phyloP scores from a whole-genome alignment of 495 filamentous ascomycete species.

The Podospora pseudocomata region DNA sequence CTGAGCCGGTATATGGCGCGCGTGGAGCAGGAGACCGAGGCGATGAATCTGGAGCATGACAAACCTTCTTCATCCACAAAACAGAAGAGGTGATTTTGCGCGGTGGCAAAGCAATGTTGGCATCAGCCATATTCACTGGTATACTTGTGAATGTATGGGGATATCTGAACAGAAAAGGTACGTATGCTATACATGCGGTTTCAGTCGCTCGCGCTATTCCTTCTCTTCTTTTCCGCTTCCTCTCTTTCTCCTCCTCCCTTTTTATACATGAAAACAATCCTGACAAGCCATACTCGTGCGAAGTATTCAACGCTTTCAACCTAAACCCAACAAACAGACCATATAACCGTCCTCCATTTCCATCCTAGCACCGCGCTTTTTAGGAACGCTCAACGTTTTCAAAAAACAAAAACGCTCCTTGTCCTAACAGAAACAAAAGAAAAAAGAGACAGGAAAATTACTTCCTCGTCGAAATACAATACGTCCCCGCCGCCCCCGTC shows the following conservation, averaged over 20 bases:
- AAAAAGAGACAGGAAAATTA: slow-evolving; percentile 11
- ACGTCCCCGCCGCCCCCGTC: slow-evolving; percentile 78
- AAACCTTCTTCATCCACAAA: slow-evolving; percentile 14
- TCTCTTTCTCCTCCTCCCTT: neutral
- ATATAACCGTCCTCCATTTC: neutral
- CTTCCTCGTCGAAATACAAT: slow-evolving; percentile 86
- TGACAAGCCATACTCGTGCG: neutral
- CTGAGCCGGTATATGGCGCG: slow-evolving; percentile 87
- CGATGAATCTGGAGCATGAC: slow-evolving; percentile 67
- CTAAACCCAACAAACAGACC: neutral
- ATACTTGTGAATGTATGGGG: neutral
- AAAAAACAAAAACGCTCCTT: neutral
- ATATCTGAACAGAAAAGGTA: slow-evolving; percentile 9
- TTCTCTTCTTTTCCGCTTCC: neutral
- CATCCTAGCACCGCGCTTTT: neutral
- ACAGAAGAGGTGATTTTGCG: neutral
- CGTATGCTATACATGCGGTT: slow-evolving; percentile 3
- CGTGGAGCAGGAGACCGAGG: slow-evolving; percentile 80
- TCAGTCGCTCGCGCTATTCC: slow-evolving; percentile 4
- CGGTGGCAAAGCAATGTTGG: neutral
- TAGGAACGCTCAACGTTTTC: neutral
- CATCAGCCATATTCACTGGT: neutral
- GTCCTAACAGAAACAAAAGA: neutral
- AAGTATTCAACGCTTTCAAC: neutral
- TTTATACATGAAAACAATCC: neutral